Base-by-base conservation (phyloP, 768 basidiomycete species). In the Lentinula sp. region DNA sequence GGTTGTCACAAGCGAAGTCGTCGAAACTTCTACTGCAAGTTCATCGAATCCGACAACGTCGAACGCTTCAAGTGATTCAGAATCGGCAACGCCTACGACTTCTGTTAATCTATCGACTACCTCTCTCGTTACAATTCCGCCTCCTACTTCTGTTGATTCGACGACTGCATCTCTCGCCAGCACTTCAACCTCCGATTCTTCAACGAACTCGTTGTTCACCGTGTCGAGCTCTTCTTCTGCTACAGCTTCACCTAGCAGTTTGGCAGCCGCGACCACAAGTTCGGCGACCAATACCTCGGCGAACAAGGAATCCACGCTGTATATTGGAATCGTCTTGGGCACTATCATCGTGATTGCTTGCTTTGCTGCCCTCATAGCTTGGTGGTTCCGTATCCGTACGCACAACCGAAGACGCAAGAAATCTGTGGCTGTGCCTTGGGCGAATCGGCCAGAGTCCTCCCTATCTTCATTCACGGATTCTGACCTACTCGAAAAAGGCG, bases 271-370 rank as follows among this genome's bases (percentile, higher is more conserved):
- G 23, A 18, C 33, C 23, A 41, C 53, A 39, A 54, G 53, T 39
- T 35, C 53, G 10, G 43, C n/a, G 16, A 49, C 32, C 3, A 36
- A 46, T 18, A 52, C 59, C 7, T 33, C 59, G 23, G 49, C 59
- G 4, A 51, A 50, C 13, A 45, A 48, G 15, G 48, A 48, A 18
- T 10, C 79, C 1, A 76, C 79, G 41, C 77, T 83, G 65, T 85
- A 85, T 64, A 66, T 82, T 4, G 81, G 74, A 28, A 75, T 85
- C 56, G 72, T 75, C n/a, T 71, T 85, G 3, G 84, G 79, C 36
- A 70, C 71, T 0, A 74, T 86, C 61, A 73, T 76, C 16, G 73
- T 77, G 37, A 63, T 83, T 53, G 79, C 80, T 6, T 74, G 76
- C 56, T 46, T 84, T 37, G 68, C 78, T 15, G 77, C 81, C 42